Conservation (phyloP, 306 rosid genomes). For the Abrus precatorius region DNA sequence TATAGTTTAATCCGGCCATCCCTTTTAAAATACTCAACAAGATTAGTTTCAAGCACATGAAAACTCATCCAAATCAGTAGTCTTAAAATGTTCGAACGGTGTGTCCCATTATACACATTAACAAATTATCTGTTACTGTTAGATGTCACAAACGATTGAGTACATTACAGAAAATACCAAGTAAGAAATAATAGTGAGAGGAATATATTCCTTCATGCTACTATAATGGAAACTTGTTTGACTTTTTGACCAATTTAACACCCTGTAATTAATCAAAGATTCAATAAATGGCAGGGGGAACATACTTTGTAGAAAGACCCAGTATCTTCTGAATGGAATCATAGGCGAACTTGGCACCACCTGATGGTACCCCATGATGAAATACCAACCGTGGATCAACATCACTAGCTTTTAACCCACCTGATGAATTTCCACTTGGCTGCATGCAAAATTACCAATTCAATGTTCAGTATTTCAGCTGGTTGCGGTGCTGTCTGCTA, state of each 20-base stretch:
- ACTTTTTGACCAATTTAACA: not conserved
- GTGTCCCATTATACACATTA: conserved; percentile 10
- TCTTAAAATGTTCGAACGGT: conserved; percentile 16
- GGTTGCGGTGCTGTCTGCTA: not conserved
- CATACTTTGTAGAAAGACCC: conserved; percentile 85
- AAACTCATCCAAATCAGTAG: conserved; percentile 23
- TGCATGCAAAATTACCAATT: conserved; percentile 50
- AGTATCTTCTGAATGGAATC: conserved; percentile 73
- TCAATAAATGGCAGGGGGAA: conserved; percentile 44
- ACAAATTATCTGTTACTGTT: not conserved
- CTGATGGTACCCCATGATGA: conserved; percentile 84
- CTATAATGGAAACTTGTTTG: conserved; percentile 1
- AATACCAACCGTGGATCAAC: conserved; percentile 66
- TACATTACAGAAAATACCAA: conserved; percentile 7
- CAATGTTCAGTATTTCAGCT: not conserved
- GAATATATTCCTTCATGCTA: conserved; percentile 2
- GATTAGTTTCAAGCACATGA: conserved; percentile 38
- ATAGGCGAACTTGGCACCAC: conserved; percentile 68
- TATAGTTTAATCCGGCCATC: conserved; percentile 86
- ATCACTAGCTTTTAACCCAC: conserved; percentile 63
- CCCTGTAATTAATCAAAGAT: conserved; percentile 4
- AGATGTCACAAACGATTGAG: not conserved
- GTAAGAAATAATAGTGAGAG: conserved; percentile 29
- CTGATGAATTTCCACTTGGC: conserved; percentile 62
- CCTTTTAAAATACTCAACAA: conserved; percentile 51